Evolutionary conservation across 164 flowering plant species (phyloP), one percentile per base, ranked within the genome.

Genomic region (Sedum album): DNA sequence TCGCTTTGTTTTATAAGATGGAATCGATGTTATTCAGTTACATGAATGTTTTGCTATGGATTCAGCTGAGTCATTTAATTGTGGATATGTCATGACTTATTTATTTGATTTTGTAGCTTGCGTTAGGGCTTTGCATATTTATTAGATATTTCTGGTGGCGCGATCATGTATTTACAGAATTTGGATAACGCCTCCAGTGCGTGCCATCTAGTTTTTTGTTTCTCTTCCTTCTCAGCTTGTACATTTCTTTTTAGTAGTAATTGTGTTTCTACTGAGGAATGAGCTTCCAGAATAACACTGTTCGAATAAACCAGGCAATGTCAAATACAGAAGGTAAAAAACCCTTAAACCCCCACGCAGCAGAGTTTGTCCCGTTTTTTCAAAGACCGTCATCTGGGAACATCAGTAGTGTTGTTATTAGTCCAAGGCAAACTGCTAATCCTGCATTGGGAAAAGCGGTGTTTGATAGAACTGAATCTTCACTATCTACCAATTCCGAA

Each of bases 291-390:
- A 81, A 79, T 74, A 86, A 81, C 73, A 84, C 79, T 36, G 60
- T 73, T 66, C 78, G 76, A 67, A 73, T 74, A 44, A 78, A 65
- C 35, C 85, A 82, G 46, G 51, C 78, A 25, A 86, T 82, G 66
- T 79, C 82, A 46, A 75, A 49, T 65, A 23, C 70, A n/a, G 1
- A 69, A 8, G 77, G 68, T 71, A 89, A 83, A 80, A 67, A 66
- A 38, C 80, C 88, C 13, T 67, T 95, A 73, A 95, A 95, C 78
- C 98, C 99, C 44, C 79, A 92, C 84, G 99, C 99, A 51, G 91
- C 95, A 66, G 98, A 89, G 74, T 95, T 95, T 70, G 74, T 95
- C 74, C 99, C 99, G 6, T 84, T 70, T 73, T 53, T 91, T 65
- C 93, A 86, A 67, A 77, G 95, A 73, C 73, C 88, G 10, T 31